These are phyloP conservation scores for Trichoderma aggressivum DNA, from an alignment of 2,329 filamentous ascomycete genomes.

Conservation along the genomic window DNA sequence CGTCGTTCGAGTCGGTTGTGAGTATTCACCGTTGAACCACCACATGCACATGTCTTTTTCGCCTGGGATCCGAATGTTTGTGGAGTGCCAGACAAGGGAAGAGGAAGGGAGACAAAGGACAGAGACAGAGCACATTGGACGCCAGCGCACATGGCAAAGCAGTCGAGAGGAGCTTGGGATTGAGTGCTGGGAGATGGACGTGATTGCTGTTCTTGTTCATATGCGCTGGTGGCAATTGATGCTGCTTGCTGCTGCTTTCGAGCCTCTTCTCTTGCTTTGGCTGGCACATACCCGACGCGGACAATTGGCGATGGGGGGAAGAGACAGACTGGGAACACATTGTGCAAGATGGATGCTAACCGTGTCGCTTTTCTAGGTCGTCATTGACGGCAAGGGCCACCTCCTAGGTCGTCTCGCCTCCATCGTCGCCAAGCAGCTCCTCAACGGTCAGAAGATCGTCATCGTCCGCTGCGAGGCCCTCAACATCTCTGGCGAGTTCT, in stretches of 20 bases:
- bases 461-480: slow-evolving; percentile 97
- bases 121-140: not conserved
- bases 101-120: not conserved
- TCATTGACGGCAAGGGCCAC: slow-evolving; percentile 99
- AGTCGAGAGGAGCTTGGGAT: not conserved
- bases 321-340: not conserved
- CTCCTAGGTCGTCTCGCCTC: slow-evolving; percentile 97
- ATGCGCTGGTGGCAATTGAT: slow-evolving; percentile 8
- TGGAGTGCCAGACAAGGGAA: slow-evolving; percentile 4
- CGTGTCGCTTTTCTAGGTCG: slow-evolving; percentile 59
- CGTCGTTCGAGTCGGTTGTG: slow-evolving; percentile 68
- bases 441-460: slow-evolving; percentile 99
- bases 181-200: not conserved
- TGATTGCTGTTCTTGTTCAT: not conserved
- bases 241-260: not conserved
- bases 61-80: slow-evolving; percentile 16
- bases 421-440: slow-evolving; percentile 98
- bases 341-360: slow-evolving; percentile 23
- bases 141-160: slow-evolving; percentile 1
- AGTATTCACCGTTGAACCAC: slow-evolving; percentile 40
- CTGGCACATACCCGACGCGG: not conserved
- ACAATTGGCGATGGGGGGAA: not conserved
- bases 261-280: not conserved
- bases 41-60: slow-evolving; percentile 7
- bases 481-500: slow-evolving; percentile 99